Percentiles rank a stretch among this genome's conserved stretches.
These are phyloP conservation scores for Gentiana dahurica DNA, from an alignment of 257 asterid genomes.

Conservation along the genomic window DNA sequence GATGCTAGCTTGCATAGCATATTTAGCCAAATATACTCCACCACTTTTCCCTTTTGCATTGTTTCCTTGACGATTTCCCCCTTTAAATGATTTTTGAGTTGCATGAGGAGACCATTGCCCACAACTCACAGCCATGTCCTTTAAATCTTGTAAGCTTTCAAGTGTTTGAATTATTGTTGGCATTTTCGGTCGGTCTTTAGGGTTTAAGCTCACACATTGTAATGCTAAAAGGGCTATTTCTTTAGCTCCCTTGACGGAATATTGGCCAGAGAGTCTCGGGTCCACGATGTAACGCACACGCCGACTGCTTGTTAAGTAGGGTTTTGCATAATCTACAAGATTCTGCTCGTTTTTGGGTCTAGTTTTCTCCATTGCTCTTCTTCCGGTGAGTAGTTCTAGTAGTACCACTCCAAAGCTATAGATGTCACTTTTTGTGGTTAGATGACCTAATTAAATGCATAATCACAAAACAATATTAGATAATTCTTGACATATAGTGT, in stretches of 20 bases:
- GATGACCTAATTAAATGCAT: constrained; percentile 45
- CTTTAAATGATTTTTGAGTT: constrained; percentile 24
- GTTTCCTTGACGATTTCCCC: constrained; percentile 12
- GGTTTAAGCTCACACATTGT: constrained; percentile 63
- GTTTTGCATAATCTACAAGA: constrained; percentile 69
- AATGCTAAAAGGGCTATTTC: constrained; percentile 67
- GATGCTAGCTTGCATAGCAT: constrained; percentile 44
- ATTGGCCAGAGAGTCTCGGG: constrained; percentile 70
- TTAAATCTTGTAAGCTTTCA: constrained; percentile 45
- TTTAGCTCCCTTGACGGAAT: constrained; percentile 67
- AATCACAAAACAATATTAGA: not conserved
- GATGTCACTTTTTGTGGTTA: constrained; percentile 81
- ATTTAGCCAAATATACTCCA: constrained; percentile 31
- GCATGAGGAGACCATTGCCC: constrained; percentile 65
- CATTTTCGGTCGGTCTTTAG: constrained; percentile 87
- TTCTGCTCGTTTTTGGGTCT: constrained; percentile 63
- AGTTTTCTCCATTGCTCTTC: constrained; percentile 73
- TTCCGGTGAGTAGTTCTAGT: constrained; percentile 62
- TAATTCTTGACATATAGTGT: not conserved
- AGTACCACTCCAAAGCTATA: constrained; percentile 91
- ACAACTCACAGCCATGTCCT: constrained; percentile 56
- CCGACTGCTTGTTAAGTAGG: constrained; percentile 53
- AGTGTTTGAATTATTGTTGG: constrained; percentile 69
- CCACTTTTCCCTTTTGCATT: constrained; percentile 41
- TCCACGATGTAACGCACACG: constrained; percentile 58